Evolutionary conservation across 1,284 basidiomycete species (phyloP).

Genomic region (Peniophora sp.): DNA sequence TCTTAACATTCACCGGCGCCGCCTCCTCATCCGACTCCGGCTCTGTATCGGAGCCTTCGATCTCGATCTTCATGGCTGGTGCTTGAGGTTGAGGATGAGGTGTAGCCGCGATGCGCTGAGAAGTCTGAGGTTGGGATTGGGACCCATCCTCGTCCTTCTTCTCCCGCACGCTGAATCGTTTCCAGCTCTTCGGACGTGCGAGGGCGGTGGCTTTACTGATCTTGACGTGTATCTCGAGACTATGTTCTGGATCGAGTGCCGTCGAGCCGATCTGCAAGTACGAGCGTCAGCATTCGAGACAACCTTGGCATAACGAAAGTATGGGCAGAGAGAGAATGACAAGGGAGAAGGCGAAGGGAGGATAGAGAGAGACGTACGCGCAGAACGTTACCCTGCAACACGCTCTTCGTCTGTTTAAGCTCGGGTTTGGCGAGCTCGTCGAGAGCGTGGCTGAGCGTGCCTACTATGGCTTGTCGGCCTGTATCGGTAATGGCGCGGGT

Average conservation of each 20-base stretch:
- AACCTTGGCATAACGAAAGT: too few relatives aligned
- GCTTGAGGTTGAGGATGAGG: too few relatives aligned
- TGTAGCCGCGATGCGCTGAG: too few relatives aligned
- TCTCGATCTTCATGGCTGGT: too few relatives aligned
- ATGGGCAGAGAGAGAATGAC: too few relatives aligned
- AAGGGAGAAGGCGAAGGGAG: too few relatives aligned
- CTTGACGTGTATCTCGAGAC: slow-evolving; percentile 71
- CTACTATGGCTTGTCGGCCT: slow-evolving; percentile 46
- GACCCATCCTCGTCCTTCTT: slow-evolving; percentile 6
- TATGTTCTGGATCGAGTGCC: slow-evolving; percentile 54
- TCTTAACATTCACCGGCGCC: too few relatives aligned
- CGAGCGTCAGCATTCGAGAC: too few relatives aligned
- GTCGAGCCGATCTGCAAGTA: slow-evolving; percentile 57
- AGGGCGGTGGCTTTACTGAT: slow-evolving; percentile 80
- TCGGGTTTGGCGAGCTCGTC: slow-evolving; percentile 63
- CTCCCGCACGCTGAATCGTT: slow-evolving; percentile 58
- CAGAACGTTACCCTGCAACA: slow-evolving; percentile 53
- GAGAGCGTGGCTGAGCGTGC: slow-evolving; percentile 67
- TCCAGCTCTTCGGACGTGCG: slow-evolving; percentile 71
- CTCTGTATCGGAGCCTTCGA: too few relatives aligned
- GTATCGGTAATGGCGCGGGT: slow-evolving; percentile 29
- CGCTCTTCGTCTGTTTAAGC: slow-evolving; percentile 61
- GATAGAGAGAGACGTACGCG: too few relatives aligned
- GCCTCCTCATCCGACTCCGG: too few relatives aligned
- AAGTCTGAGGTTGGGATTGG: too few relatives aligned